phyloP scores from a whole-genome alignment of 2,329 filamentous ascomycete species.

The Hysterium pulicare region DNA sequence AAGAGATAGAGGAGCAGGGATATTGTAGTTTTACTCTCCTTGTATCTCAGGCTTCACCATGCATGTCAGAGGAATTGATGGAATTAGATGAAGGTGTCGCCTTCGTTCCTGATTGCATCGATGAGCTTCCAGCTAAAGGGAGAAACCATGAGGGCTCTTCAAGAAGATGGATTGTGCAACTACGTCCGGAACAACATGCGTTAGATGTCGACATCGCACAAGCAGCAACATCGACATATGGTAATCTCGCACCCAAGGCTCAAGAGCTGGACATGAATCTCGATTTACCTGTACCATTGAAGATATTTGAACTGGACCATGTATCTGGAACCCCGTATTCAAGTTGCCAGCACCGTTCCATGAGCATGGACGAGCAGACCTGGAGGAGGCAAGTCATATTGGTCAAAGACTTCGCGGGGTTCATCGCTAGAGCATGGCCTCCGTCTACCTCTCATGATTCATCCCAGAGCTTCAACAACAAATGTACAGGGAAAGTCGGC shows the following conservation, averaged over 20 bases:
- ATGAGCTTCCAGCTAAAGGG: slow-evolving; percentile 8
- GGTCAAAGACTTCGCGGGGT: slow-evolving; percentile 24
- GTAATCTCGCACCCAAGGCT: slow-evolving; percentile 18
- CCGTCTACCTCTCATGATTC: neutral
- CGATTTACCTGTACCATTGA: slow-evolving; percentile 11
- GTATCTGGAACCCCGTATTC: slow-evolving; percentile 23
- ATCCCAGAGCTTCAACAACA: slow-evolving; percentile 4
- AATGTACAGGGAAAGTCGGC: slow-evolving; percentile 25
- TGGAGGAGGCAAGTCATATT: slow-evolving; percentile 18
- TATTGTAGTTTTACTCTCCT: slow-evolving; percentile 23
- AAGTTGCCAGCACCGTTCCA: slow-evolving; percentile 9
- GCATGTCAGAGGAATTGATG: neutral
- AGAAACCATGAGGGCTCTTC: neutral
- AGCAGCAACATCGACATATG: slow-evolving; percentile 20
- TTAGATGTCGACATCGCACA: slow-evolving; percentile 18
- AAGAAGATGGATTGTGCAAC: slow-evolving; percentile 18
- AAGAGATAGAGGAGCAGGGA: slow-evolving; percentile 18
- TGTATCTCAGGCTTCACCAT: neutral
- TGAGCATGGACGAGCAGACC: neutral
- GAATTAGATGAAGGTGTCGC: neutral
- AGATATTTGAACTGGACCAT: slow-evolving; percentile 24
- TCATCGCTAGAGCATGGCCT: slow-evolving; percentile 25
- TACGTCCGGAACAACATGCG: slow-evolving; percentile 22
- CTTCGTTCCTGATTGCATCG: slow-evolving; percentile 1
- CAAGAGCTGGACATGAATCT: slow-evolving; percentile 8